A percentile compares a stretch with the other conserved stretches of the same genome.
phyloP scores from a whole-genome alignment of 2,329 filamentous ascomycete genomes.

The Ceratocystis eucalypticola region DNA sequence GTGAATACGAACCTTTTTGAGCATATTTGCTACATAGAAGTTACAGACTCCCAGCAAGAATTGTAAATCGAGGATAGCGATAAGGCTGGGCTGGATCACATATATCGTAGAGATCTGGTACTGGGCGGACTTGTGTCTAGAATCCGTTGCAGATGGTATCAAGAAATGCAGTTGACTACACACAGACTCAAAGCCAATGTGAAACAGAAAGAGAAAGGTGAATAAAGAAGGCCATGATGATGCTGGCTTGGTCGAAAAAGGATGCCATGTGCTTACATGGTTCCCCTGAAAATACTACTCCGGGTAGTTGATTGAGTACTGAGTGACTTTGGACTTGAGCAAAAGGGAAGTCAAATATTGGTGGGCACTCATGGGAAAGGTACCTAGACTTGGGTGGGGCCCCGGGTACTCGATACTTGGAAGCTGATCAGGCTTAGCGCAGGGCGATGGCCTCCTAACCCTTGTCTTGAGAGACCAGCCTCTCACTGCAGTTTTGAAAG shows the following conservation, averaged over 20 bases:
- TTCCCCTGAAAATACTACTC: constrained; percentile 14
- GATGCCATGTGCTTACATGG: constrained; percentile 3
- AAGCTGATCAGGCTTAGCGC: not conserved
- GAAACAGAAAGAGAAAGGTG: not conserved
- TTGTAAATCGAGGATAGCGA: not conserved
- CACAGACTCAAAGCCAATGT: not conserved
- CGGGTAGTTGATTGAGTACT: not conserved
- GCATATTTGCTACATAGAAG: not conserved
- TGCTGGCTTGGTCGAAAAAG: not conserved
- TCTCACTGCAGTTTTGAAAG: not conserved
- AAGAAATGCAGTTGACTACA: constrained; percentile 2
- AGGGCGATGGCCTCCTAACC: not conserved
- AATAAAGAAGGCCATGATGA: not conserved
- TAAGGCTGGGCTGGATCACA: not conserved
- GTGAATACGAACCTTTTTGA: not conserved
- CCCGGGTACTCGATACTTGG: not conserved
- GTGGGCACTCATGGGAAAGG: not conserved
- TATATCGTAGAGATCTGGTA: not conserved
- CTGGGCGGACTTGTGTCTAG: not conserved
- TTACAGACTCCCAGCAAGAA: not conserved
- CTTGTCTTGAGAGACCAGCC: not conserved
- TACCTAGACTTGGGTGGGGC: not conserved
- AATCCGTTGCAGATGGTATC: not conserved
- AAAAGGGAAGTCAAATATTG: not conserved
- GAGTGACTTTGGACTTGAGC: not conserved